phyloP scores from a whole-genome alignment of 768 basidiomycete genomes.

The Kwoniella dejecticola region DNA sequence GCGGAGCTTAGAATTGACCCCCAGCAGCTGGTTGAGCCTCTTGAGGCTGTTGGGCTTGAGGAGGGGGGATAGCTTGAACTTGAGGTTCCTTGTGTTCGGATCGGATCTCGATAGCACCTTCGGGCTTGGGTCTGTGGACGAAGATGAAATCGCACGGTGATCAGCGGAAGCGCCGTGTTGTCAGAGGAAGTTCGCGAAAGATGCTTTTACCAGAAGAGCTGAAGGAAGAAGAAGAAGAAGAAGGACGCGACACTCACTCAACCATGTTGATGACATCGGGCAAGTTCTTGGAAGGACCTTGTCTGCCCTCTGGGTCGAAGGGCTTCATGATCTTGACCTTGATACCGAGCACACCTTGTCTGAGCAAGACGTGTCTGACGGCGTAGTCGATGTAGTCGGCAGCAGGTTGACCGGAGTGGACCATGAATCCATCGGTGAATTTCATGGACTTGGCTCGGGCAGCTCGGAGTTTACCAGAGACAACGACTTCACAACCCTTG shows the following conservation, averaged over 20 bases:
- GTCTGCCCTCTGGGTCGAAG: slow-evolving; percentile 84
- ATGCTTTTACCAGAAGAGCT: too few species aligned
- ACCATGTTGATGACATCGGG: slow-evolving; percentile 90
- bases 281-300: slow-evolving; percentile 87
- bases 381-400: slow-evolving; percentile 96
- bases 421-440: slow-evolving; percentile 95
- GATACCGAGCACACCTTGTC: slow-evolving; percentile 98
- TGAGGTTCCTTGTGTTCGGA: slow-evolving; percentile 77
- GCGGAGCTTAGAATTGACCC: slow-evolving; percentile 16
- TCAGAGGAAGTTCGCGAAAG: too few species aligned
- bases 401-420: slow-evolving; percentile 89
- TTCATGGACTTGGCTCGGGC: slow-evolving; percentile 99
- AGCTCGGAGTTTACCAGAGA: slow-evolving; percentile 98
- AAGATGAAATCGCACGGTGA: neutral
- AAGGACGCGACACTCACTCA: slow-evolving; percentile 73
- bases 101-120: slow-evolving; percentile 80
- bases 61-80: slow-evolving; percentile 41
- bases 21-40: slow-evolving; percentile 26
- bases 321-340: slow-evolving; percentile 99
- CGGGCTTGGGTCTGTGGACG: slow-evolving; percentile 68
- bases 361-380: slow-evolving; percentile 94
- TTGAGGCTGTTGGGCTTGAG: slow-evolving; percentile 22
- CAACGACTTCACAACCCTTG: slow-evolving; percentile 99
- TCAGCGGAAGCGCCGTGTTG: too few species aligned
- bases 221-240: slow-evolving; percentile 1